Evolutionary conservation across 2,329 filamentous ascomycete species (phyloP), one percentile per base, ranked within the genome.

Genomic region (Aspergillus carbonarius): DNA sequence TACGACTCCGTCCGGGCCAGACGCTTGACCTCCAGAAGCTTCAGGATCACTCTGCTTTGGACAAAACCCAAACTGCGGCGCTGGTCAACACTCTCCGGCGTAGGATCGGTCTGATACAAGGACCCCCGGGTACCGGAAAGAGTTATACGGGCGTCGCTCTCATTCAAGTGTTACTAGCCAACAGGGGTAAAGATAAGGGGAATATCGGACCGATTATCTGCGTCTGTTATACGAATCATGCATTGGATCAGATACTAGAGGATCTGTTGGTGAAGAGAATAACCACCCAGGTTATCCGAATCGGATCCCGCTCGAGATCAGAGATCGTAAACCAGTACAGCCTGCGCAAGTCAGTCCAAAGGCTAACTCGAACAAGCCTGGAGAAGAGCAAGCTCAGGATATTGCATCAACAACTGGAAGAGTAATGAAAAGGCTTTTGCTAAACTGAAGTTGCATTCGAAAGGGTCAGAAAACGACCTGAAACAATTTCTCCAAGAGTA

Each of bases 241-340:
- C 82, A 0, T 70, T 84, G 0, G 83, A 85, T 44, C 81, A 85
- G 63, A 77, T 90, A 0, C 76, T 91, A 0, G 83, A 88, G 62
- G 82, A 88, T 59, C 69, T 90, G 0, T 55, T 85, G 46, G 57
- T 72, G n/a, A 63, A 66, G 20, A 46, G 66, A 8, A 66, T 72
- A 49, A 63, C 65, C 12, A 54, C 61, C 10, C 65, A 83, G 5
- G 78, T 90, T 25, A 80, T 90, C 25, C 84, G 88, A 0, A 83
- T 91, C 5, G 88, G 88, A 0, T 80, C 79, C 0, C 79, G 79
- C 15, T 85, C 81, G 1, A 84, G 85, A 58, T 86, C 84, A 0
- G 79, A 83, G 30, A 64, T 72, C 1, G 71, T 90, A 0, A 66
- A 81, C 8, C 66, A 67, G 0, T 68, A 82, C n/a, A 87, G 84